Percentiles rank a stretch among this genome's conserved stretches.
Conservation (phyloP, 129 eudicot species). For the Lactuca sativa region DNA sequence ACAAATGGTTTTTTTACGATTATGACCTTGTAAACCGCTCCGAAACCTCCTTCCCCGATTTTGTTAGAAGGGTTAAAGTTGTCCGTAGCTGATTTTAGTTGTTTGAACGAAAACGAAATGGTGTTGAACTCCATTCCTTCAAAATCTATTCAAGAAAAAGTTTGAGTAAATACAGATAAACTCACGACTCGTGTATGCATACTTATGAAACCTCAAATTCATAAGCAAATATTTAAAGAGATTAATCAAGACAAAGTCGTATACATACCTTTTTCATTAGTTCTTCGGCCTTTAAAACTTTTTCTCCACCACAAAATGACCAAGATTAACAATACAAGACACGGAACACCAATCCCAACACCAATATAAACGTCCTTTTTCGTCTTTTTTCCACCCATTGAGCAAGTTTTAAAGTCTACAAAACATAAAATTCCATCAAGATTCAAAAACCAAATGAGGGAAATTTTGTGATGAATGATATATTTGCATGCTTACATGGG, state of each 20-base stretch:
- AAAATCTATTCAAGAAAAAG: slow-evolving; percentile 46
- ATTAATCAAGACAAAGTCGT: slow-evolving; percentile 22
- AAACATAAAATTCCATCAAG: background rate
- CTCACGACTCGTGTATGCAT: background rate
- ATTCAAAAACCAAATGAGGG: background rate
- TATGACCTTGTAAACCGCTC: slow-evolving; percentile 75
- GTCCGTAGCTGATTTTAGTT: slow-evolving; percentile 69
- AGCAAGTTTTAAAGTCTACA: slow-evolving; percentile 53
- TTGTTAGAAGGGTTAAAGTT: slow-evolving; percentile 64
- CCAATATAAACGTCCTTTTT: slow-evolving; percentile 40
- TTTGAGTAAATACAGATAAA: too few species aligned
- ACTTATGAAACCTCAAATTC: background rate
- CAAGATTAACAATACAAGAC: slow-evolving; percentile 27
- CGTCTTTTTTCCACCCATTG: slow-evolving; percentile 27
- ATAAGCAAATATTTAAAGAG: slow-evolving; percentile 2
- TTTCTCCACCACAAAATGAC: slow-evolving; percentile 56
- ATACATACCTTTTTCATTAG: slow-evolving; percentile 35
- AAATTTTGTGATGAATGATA: background rate
- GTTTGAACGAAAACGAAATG: slow-evolving; percentile 60
- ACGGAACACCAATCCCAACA: slow-evolving; percentile 43
- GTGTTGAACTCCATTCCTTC: slow-evolving; percentile 71
- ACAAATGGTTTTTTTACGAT: background rate
- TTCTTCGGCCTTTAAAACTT: slow-evolving; percentile 33
- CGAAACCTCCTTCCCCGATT: slow-evolving; percentile 91
- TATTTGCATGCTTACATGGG: slow-evolving; percentile 48